Conservation (phyloP, 768 basidiomycete species). For the Hemileccinum rubropunctum region DNA sequence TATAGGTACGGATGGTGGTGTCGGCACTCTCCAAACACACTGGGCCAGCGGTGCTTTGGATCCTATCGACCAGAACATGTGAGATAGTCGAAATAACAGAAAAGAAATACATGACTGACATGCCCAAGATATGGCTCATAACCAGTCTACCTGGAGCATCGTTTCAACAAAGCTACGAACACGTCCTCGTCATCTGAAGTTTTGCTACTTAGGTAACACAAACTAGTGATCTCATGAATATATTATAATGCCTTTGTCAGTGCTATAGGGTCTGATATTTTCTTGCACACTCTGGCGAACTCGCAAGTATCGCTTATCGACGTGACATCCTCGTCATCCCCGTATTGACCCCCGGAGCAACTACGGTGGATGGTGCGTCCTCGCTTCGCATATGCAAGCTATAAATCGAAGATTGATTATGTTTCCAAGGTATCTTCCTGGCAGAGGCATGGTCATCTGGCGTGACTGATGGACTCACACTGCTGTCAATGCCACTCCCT, state of each 20-base stretch:
- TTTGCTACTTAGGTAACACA: conserved; percentile 58
- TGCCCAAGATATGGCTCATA: conserved; percentile 63
- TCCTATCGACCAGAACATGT: conserved; percentile 68
- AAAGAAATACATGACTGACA: not conserved
- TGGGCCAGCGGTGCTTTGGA: conserved; percentile 65
- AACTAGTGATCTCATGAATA: not conserved
- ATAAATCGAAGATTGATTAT: not conserved
- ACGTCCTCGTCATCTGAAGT: conserved; percentile 70
- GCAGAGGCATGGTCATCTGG: conserved; percentile 53
- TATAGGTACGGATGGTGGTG: conserved; percentile 45
- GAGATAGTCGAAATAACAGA: conserved; percentile 20
- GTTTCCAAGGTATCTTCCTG: conserved; percentile 41
- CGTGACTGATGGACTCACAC: conserved; percentile 74
- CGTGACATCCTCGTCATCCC: conserved; percentile 72
- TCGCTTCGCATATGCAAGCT: not conserved
- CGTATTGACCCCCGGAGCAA: conserved; percentile 65
- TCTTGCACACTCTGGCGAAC: conserved; percentile 57
- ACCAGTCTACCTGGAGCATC: conserved; percentile 71
- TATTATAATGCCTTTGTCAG: conserved; percentile 32
- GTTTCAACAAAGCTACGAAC: conserved; percentile 50
- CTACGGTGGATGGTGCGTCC: conserved; percentile 58
- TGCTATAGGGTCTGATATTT: conserved; percentile 67
- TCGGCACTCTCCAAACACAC: conserved; percentile 61
- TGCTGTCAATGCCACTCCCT: conserved; percentile 41
- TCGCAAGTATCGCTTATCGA: conserved; percentile 62